Evolutionary conservation across 2,329 filamentous ascomycete species (phyloP).

Genomic region (Septoria linicola): DNA sequence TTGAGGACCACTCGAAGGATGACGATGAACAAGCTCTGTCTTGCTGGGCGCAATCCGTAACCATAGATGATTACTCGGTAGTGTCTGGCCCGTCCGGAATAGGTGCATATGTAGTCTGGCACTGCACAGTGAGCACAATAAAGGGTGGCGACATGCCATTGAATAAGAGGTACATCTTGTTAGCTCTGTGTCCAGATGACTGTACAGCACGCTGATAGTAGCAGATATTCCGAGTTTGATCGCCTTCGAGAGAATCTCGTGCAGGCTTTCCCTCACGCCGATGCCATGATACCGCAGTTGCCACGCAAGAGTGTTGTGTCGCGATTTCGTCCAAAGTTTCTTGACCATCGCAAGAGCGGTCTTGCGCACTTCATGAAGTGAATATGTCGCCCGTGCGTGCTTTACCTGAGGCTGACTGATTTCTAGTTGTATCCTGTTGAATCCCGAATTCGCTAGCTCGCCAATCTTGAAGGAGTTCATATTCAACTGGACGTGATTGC

Average conservation of each 20-base stretch:
- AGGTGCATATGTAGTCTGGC: slow-evolving; percentile 96
- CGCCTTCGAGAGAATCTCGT: slow-evolving; percentile 72
- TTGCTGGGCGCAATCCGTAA: slow-evolving; percentile 62
- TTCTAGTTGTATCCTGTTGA: slow-evolving; percentile 78
- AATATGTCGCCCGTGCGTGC: slow-evolving; percentile 37
- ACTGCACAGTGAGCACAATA: slow-evolving; percentile 81
- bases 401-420: slow-evolving; percentile 10
- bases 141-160: slow-evolving; percentile 51
- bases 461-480: slow-evolving; percentile 88
- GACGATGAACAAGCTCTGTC: slow-evolving; percentile 56
- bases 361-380: slow-evolving; percentile 93
- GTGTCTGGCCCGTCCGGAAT: slow-evolving; percentile 59
- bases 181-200: slow-evolving; percentile 4
- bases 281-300: slow-evolving; percentile 80
- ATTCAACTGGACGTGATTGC: no score
- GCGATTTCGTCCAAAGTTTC: slow-evolving; percentile 75
- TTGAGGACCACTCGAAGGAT: slow-evolving; percentile 65
- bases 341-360: slow-evolving; percentile 78
- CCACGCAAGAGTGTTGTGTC: slow-evolving; percentile 88
- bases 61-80: slow-evolving; percentile 62
- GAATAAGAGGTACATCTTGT: slow-evolving; percentile 51
- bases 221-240: slow-evolving; percentile 89
- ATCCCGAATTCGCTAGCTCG: slow-evolving; percentile 91
- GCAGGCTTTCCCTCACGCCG: slow-evolving; percentile 78
- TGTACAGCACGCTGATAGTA: slow-evolving; percentile 3